These are phyloP conservation scores for Pseudocercospora cruenta DNA, from an alignment of 2,329 filamentous ascomycete species.

Conservation along the genomic window DNA sequence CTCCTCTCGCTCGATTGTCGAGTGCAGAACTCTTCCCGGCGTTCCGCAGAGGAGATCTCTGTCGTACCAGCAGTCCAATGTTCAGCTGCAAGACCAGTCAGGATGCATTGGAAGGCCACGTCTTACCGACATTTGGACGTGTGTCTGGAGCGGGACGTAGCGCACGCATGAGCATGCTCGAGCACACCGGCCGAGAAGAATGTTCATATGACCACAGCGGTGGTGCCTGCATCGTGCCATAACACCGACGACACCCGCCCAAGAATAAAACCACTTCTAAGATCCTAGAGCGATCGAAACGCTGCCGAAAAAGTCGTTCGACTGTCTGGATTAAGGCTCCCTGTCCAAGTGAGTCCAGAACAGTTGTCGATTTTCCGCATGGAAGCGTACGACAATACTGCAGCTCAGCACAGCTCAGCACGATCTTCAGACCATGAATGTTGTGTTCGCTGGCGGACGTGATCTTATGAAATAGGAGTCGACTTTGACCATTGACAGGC, in stretches of 20 bases:
- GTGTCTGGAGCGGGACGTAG: background rate
- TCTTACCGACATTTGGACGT: conserved; percentile 1
- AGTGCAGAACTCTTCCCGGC: too few relatives aligned
- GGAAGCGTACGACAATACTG: background rate
- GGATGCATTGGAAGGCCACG: background rate
- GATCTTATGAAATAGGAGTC: conserved; percentile 6
- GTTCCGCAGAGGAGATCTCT: too few relatives aligned
- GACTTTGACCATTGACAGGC: background rate
- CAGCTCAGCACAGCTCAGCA: background rate
- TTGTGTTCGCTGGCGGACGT: conserved; percentile 6
- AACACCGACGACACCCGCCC: background rate
- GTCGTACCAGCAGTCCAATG: background rate
- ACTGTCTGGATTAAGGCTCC: background rate
- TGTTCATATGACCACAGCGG: conserved; percentile 5
- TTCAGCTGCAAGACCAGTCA: background rate
- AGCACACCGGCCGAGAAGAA: conserved; percentile 15
- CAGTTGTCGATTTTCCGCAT: background rate
- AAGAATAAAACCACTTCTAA: background rate
- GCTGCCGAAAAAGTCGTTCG: background rate
- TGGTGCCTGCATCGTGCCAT: background rate
- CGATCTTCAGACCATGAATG: background rate
- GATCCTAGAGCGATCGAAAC: background rate
- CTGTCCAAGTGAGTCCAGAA: background rate
- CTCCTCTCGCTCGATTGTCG: background rate
- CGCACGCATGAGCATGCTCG: background rate